A percentile compares a stretch with the other conserved stretches of the same genome.
These are phyloP conservation scores for Chaetomium sp. DNA, from an alignment of 2,329 filamentous ascomycete species.

Conservation along the genomic window DNA sequence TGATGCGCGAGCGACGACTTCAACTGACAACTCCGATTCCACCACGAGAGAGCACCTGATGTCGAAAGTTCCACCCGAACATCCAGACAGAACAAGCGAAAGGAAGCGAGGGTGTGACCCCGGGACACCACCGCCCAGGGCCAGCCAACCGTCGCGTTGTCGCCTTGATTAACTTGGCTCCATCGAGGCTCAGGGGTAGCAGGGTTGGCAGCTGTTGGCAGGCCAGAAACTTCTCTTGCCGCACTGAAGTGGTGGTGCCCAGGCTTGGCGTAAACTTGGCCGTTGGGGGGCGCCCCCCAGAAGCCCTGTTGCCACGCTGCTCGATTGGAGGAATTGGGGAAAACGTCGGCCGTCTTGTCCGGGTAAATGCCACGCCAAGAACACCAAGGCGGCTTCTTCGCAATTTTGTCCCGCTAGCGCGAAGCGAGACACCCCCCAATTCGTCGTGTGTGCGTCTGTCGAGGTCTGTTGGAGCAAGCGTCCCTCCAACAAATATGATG, in stretches of 20 bases:
- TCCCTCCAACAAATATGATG: no score
- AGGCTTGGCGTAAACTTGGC: conserved; percentile 1
- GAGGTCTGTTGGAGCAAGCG: not conserved
- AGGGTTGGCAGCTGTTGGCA: not conserved
- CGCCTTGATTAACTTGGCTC: not conserved
- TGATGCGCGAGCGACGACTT: not conserved
- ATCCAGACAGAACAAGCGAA: not conserved
- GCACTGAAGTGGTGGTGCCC: not conserved
- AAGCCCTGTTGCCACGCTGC: not conserved
- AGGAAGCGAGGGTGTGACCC: not conserved
- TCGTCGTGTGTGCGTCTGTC: not conserved
- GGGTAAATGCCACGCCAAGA: conserved; percentile 14
- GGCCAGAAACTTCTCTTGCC: no score
- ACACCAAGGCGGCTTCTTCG: conserved; percentile 13
- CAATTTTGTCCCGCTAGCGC: conserved; percentile 14
- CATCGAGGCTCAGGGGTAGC: no score
- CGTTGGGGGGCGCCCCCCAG: not conserved
- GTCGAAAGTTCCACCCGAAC: not conserved
- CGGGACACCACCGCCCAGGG: not conserved
- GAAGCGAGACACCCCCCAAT: not conserved
- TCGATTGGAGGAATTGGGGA: not conserved
- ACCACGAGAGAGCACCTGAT: not conserved
- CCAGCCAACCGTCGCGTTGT: conserved; percentile 1
- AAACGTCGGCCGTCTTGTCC: conserved; percentile 5
- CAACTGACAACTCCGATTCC: not conserved